Evolutionary conservation across 345 rosid species (phyloP), one percentile per base, ranked within the genome.

Genomic region (Rhodamnia rubescens): DNA sequence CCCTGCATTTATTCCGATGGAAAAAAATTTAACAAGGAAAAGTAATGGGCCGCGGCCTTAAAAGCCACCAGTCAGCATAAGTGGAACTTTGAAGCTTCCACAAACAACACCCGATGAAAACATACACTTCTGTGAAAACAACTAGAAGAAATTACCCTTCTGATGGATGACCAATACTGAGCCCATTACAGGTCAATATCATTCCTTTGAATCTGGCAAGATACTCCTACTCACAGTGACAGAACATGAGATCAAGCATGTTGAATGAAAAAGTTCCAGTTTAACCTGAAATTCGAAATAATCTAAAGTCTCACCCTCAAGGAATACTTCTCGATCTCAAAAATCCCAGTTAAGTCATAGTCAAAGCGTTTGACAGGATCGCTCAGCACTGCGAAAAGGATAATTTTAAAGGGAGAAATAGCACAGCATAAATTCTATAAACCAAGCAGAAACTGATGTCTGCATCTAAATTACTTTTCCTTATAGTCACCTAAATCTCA

Each of bases 131-230:
- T 36, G 32, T 29, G 57, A 20, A 53, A 69, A 36, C 80, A 69
- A 10, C 26, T 82, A 84, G 80, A 61, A 84, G 82, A 80, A 86
- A 85, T 89, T 90, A 95, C 96, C 96, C 92, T 82, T 78, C 88
- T 61, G 97, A 91, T 84, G 96, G 83, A 47, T 91, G 94, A 86
- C 91, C 89, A 55, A 95, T 95, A 75, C 97, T 96, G n/a, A 95
- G 98, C 49, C 97, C 98, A 64, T 95, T 94, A 92, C 97, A 95
- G 51, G 98, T 95, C 85, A 95, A 93, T 82, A 93, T 95, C 96
- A 95, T 93, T 89, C 98, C 98, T 89, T 95, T 95, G 89, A 93
- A 95, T 90, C 98, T 92, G 83, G 94, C 92, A 74, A 95, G 97
- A 87, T 94, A 95, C 88, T 95, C 98, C 98, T 95, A 93, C 44